Conservation (phyloP, 2,329 filamentous ascomycete species). For the Lecanicillium sp. region DNA sequence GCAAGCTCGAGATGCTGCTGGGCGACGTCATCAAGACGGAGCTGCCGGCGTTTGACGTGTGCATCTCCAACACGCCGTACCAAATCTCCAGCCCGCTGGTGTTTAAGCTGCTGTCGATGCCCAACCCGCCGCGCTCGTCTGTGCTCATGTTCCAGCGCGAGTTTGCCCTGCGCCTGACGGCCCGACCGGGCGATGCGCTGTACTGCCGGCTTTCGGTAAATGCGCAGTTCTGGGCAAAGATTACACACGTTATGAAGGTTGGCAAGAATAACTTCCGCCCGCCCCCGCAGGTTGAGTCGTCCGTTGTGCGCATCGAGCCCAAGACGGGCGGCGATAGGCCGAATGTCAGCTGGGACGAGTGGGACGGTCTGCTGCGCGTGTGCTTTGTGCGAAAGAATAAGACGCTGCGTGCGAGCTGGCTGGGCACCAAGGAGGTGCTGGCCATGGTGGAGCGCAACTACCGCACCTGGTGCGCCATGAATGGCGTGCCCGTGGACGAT, state of each 20-base stretch:
- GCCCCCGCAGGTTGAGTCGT: conserved; percentile 85
- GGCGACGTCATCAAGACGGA: conserved; percentile 85
- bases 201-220: conserved; percentile 91
- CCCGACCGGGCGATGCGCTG: conserved; percentile 76
- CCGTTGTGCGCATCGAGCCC: conserved; percentile 81
- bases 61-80: conserved; percentile 62
- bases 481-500: conserved; percentile 72
- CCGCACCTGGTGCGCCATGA: conserved; percentile 80
- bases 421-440: conserved; percentile 73
- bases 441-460: conserved; percentile 82
- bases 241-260: conserved; percentile 78
- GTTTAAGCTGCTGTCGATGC: conserved; percentile 78
- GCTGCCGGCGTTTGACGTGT: conserved; percentile 68
- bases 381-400: conserved; percentile 72
- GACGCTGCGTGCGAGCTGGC: conserved; percentile 72
- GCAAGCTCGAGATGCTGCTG: conserved; percentile 77
- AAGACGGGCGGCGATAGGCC: conserved; percentile 71
- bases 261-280: conserved; percentile 95
- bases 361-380: conserved; percentile 83
- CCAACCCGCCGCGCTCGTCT: conserved; percentile 71
- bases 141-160: conserved; percentile 97
- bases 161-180: conserved; percentile 84
- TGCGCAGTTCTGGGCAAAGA: conserved; percentile 73
- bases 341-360: conserved; percentile 87
- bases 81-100: conserved; percentile 87